Base-by-base conservation (phyloP, 1,139 yeast species). In the Scheffersomyces segobiensis region DNA sequence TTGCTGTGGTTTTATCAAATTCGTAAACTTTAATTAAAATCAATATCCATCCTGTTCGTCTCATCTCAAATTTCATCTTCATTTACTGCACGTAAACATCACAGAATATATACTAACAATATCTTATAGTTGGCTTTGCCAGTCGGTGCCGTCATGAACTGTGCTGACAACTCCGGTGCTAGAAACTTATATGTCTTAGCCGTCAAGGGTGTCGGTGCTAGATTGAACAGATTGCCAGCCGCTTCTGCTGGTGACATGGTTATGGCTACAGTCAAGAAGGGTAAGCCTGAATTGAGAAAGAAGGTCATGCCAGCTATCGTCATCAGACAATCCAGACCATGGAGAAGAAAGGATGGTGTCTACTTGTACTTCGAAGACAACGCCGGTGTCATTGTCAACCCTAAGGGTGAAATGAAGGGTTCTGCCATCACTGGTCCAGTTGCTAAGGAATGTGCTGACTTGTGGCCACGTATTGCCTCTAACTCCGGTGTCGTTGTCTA, bases 391-490 rank as follows among this genome's bases (percentile, higher is more conserved):
- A 96, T 96, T 79, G 99, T 95, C 80, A 96, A 96, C 87, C 99
- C 99, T 80, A 96, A 96, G 95, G 99, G 99, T 87, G 99, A 96
- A 86, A 96, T 96, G 99, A 96, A 96, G 89, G 99, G 99, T 85
- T 96, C 99, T 72, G 99, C 99, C 78, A 95, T 96, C 81, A 96
- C 99, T 78, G 99, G 99, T 83, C 99, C 99, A 76, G 99, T 96
- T 79, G 99, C 98, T 83, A 96, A 95, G 88, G 99, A 96, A 87
- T 95, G 99, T 87, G 99, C 99, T 81, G 99, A 96, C 81, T 91
- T 96, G 83, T 96, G 99, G 99, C 99, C 99, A 82, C 93, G 99
- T 89, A 95, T 96, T 85, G 99, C 99, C 79, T 93, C 98, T 74
- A 93, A 93, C 95, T 96, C 99, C 76, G 99, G 99, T 91, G 99